Evolutionary conservation across 169 alveolate species (phyloP), one percentile per base, ranked within the genome.

Genomic region (Cryptosporidium viatorum): DNA sequence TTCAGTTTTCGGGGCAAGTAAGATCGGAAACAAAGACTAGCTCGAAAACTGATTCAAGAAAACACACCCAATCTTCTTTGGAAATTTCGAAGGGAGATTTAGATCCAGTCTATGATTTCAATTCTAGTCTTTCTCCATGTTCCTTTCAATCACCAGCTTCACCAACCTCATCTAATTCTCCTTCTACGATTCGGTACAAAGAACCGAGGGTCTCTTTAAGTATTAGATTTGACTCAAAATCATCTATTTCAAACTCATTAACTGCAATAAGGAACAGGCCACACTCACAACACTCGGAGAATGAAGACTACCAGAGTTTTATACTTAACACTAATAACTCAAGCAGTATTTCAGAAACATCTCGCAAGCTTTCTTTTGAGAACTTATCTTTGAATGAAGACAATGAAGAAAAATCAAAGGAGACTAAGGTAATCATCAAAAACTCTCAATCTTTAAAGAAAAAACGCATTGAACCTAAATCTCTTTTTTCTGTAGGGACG

Each of bases 401-500:
- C 31, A 35, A 26, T 14, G 4, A 2, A 26, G 67, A 26, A 16
- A 26, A 26, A n/a, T 1, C 10, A 16, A 55, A 55, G 23, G 67
- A 55, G 9, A n/a, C 6, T 16, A 37, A 55, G 0, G 35, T 3
- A 16, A 55, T 16, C 5, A 23, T 26, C 2, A 26, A n/a, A 21
- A 26, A 10, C 48, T 50, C 26, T 48, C 41, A 21, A n/a, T 31
- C 23, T 21, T 55, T 50, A 16, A 51, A 35, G 43, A 74, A 74
- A 35, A 74, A n/a, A 39, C 14, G 33, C n/a, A 51, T 74, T 55
- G 70, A 58, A 16, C 6, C 86, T 8, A 59, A 60, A 55, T 74
- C 86, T 23, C 71, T 74, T 7, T 74, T 74, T 58, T 74, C 71
- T 1, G 86, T 59, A 9, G 73, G 86, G 12, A 74, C 86, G 23